A percentile compares a stretch with the other conserved stretches of the same genome.
These are phyloP conservation scores for Solanum chaucha DNA, from an alignment of 257 asterid species.

Conservation along the genomic window DNA sequence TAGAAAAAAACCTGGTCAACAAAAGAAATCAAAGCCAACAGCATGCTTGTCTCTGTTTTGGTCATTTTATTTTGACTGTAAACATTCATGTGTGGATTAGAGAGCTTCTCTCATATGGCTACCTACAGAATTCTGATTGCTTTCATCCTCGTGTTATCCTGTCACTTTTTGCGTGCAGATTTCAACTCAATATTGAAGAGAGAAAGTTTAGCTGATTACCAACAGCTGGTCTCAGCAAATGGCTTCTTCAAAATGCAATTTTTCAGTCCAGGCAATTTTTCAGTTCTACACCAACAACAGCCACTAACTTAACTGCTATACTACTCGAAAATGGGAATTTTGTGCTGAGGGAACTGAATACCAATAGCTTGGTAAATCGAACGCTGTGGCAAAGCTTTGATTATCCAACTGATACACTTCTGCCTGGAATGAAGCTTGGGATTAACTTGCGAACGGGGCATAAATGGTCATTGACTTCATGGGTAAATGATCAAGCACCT, in stretches of 20 bases:
- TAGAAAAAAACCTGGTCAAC: background rate
- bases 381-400: conserved; percentile 24
- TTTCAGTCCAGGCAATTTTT: conserved; percentile 10
- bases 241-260: conserved; percentile 10
- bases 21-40: background rate
- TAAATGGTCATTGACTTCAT: conserved; percentile 14
- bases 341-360: background rate
- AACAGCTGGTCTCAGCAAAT: conserved; percentile 4
- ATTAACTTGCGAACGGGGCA: conserved; percentile 16
- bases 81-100: background rate
- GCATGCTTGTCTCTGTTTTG: background rate
- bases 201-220: conserved; percentile 1
- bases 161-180: background rate
- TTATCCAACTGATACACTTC: conserved; percentile 13
- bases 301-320: conserved; percentile 10
- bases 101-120: background rate
- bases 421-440: conserved; percentile 26
- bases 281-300: background rate
- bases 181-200: background rate
- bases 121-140: background rate
- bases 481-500: conserved; percentile 10
- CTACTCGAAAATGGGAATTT: conserved; percentile 14
- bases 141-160: background rate
- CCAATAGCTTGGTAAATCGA: conserved; percentile 2
- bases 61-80: background rate